Evolutionary conservation across 2,329 filamentous ascomycete species (phyloP).

Genomic region (Emmonsiellopsis sp.): DNA sequence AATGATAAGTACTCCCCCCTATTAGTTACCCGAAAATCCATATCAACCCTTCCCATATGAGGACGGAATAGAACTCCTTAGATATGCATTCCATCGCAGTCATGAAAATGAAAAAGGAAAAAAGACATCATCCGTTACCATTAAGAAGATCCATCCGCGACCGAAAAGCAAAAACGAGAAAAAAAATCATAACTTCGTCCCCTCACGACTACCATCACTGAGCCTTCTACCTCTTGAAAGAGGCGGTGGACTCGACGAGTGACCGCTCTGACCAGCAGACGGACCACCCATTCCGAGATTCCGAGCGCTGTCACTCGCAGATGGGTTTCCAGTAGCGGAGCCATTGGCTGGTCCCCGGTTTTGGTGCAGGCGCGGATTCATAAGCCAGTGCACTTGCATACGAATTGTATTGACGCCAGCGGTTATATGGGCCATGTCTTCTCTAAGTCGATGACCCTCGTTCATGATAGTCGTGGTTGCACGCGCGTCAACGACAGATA

Average conservation of each 20-base stretch:
- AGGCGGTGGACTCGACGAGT: conserved; percentile 14
- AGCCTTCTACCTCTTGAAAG: conserved; percentile 21
- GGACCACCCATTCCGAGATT: conserved; percentile 1
- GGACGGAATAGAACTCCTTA: not conserved
- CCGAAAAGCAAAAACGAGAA: not conserved
- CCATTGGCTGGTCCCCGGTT: conserved; percentile 17
- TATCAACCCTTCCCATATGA: not conserved
- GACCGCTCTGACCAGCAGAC: conserved; percentile 11
- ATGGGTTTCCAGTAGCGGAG: conserved; percentile 7
- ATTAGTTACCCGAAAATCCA: too few species aligned
- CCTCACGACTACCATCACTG: conserved; percentile 32
- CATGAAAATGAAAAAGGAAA: not conserved
- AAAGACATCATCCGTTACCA: not conserved
- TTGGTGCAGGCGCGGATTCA: conserved; percentile 46
- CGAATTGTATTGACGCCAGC: conserved; percentile 50
- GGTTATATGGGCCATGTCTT: conserved; percentile 53
- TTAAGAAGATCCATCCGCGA: not conserved
- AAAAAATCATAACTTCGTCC: conserved; percentile 24
- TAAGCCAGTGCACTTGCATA: conserved; percentile 55
- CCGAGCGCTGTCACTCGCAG: conserved; percentile 8
- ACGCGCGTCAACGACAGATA: conserved; percentile 51
- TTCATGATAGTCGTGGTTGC: conserved; percentile 55
- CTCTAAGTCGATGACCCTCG: conserved; percentile 51
- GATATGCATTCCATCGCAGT: not conserved
- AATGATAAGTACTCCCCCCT: too few species aligned